Percentiles rank a stretch among this genome's conserved stretches.
phyloP scores from a whole-genome alignment of 1,139 yeast species.

The Eremothecium gossypii region DNA sequence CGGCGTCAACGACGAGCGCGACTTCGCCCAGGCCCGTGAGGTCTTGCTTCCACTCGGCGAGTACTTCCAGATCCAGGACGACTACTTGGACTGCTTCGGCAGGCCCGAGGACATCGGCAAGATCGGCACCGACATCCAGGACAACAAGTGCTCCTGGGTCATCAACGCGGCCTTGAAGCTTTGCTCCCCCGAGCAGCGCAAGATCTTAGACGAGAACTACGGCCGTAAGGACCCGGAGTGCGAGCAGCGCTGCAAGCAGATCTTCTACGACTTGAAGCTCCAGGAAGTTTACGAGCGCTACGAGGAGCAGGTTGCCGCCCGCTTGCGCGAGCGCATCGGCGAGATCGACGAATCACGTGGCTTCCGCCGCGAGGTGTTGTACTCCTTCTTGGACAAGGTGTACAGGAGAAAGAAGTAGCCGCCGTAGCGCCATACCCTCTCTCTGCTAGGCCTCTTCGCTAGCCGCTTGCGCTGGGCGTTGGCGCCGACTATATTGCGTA shows the following conservation, averaged over 20 bases:
- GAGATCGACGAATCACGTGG: slow-evolving; percentile 83
- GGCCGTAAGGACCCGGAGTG: slow-evolving; percentile 68
- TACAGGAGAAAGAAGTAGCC: slow-evolving; percentile 82
- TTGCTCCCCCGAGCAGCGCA: slow-evolving; percentile 74
- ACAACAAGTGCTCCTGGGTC: slow-evolving; percentile 98
- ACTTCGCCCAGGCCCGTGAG: slow-evolving; percentile 80
- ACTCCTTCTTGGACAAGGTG: slow-evolving; percentile 77
- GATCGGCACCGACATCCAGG: slow-evolving; percentile 97
- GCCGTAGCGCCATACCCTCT: too few relatives aligned
- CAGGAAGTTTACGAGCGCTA: slow-evolving; percentile 65
- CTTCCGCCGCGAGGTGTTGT: slow-evolving; percentile 75
- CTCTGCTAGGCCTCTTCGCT: too few relatives aligned
- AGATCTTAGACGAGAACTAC: slow-evolving; percentile 73
- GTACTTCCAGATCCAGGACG: slow-evolving; percentile 98
- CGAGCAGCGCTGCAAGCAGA: slow-evolving; percentile 64
- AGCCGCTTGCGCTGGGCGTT: too few relatives aligned
- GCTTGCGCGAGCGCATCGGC: slow-evolving; percentile 56
- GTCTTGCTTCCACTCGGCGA: slow-evolving; percentile 93
- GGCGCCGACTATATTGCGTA: too few relatives aligned
- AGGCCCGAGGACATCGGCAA: slow-evolving; percentile 97
- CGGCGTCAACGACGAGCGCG: slow-evolving; percentile 60
- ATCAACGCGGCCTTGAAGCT: slow-evolving; percentile 83
- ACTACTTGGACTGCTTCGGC: slow-evolving; percentile 93
- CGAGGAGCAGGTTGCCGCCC: slow-evolving; percentile 67
- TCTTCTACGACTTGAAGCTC: slow-evolving; percentile 67